Conservation (phyloP, 371 early-diverging fungal genomes). For the Paraphysoderma sedebokerense region DNA sequence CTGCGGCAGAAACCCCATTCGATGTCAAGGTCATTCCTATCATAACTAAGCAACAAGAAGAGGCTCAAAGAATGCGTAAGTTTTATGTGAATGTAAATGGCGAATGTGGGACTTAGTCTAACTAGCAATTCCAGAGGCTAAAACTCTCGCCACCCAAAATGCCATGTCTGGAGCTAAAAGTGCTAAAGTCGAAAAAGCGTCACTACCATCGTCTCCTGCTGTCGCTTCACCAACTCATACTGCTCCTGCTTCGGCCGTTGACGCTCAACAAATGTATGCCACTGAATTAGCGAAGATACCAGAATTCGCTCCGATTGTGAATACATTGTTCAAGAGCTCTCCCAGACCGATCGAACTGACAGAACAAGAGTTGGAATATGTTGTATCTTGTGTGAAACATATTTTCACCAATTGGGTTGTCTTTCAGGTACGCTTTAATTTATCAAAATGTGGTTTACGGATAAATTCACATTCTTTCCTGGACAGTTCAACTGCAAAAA, state of each 20-base stretch:
- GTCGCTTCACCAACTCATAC: constrained; percentile 8
- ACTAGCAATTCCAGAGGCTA: no score
- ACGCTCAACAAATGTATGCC: constrained; percentile 1
- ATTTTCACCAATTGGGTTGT: constrained; percentile 76
- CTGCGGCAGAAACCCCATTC: constrained; percentile 43
- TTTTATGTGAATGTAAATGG: no score
- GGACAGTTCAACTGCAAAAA: constrained; percentile 70
- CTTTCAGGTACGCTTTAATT: constrained; percentile 48
- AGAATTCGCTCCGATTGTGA: constrained; percentile 65
- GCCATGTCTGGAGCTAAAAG: no score
- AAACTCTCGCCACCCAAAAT: neutral
- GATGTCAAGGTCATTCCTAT: constrained; percentile 62
- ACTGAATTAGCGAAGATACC: constrained; percentile 44
- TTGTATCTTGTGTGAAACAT: constrained; percentile 79
- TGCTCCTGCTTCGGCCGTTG: constrained; percentile 10
- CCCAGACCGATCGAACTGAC: constrained; percentile 60
- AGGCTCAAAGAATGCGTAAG: no score
- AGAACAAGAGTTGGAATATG: constrained; percentile 84
- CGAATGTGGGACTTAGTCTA: no score
- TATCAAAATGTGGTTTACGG: neutral
- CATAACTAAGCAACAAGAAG: constrained; percentile 62
- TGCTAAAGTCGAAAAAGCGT: neutral
- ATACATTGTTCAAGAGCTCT: constrained; percentile 60
- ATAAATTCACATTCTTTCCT: neutral
- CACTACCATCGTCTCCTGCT: constrained; percentile 8